Base-by-base conservation (phyloP, 805 yeast genomes). In the Metschnikowia noctiluminum region DNA sequence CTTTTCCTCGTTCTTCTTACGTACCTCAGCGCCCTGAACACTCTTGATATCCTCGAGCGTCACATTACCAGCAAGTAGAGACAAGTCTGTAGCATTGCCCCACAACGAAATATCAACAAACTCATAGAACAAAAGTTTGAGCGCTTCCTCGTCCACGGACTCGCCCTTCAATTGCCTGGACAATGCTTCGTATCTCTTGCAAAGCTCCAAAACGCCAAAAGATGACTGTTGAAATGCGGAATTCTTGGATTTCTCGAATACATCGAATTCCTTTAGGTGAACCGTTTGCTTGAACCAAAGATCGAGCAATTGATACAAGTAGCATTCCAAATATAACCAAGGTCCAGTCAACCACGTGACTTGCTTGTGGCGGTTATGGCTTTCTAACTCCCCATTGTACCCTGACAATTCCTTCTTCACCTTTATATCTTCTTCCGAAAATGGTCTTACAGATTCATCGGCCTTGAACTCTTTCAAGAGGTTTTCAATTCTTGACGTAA, bases 21-120 rank as follows among this genome's bases (percentile, higher is more conserved):
- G 78, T 15, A 89, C 89, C 53, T 86, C 89, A 11, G 86, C 87
- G 38, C 97, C 97, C 72, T 94, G 99, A 36, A 89, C 81, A 6
- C 92, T 82, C 66, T 89, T 87, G 60, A 94, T 86, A 56, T 94
- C 97, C 41, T 91, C 97, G 28, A 89, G 64, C 2, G 75, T 62
- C 7, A 90, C 82, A n/a, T 92, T 89, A 50, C 88, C 90, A 4
- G 95, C 91, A 53, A 94, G 74, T 46, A 95, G 71, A 0, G 97
- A 89, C 61, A 94, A 77, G 66, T 94, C 99, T 4, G 97, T 89
- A 15, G 98, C 97, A 66, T 94, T 94, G 28, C 99, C 99, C 99
- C 99, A 94, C 46, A 94, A 69, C 0, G 97, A 88, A 47, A 92
- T 80, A 62, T 90, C 96, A 38, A 87, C 69, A 53, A 91, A 87